A percentile compares a stretch with the other conserved stretches of the same genome.
These are phyloP conservation scores for Papiliotrema laurentii DNA, from an alignment of 1,284 basidiomycete species.

Conservation along the genomic window DNA sequence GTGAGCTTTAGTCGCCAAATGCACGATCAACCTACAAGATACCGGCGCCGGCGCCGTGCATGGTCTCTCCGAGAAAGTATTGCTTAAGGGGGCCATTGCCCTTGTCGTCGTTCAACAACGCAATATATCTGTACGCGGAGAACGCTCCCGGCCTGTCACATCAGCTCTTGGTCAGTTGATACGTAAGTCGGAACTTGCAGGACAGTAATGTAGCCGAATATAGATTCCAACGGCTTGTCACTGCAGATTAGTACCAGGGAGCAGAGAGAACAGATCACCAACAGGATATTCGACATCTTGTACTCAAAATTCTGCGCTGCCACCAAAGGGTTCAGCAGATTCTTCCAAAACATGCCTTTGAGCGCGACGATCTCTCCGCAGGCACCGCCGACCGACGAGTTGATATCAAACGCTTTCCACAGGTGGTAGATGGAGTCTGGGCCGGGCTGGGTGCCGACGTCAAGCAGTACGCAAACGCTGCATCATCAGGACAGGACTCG, in stretches of 20 bases:
- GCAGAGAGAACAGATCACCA: too few species aligned
- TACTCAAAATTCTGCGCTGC: constrained; percentile 62
- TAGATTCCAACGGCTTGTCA: constrained; percentile 74
- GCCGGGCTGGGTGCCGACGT: constrained; percentile 90
- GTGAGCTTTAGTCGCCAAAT: too few species aligned
- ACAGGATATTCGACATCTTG: constrained; percentile 90
- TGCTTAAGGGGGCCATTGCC: constrained; percentile 87
- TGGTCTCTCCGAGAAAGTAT: constrained; percentile 92
- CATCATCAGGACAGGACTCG: constrained; percentile 51
- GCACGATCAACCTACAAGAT: constrained; percentile 55
- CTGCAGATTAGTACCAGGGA: too few species aligned
- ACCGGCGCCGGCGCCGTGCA: constrained; percentile 81
- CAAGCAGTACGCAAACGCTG: constrained; percentile 89
- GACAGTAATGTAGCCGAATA: constrained; percentile 91
- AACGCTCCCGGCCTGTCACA: constrained; percentile 72
- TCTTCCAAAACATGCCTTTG: constrained; percentile 73
- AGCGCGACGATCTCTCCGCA: constrained; percentile 95
- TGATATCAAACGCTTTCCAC: constrained; percentile 96
- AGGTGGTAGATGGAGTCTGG: constrained; percentile 87
- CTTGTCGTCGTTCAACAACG: constrained; percentile 73
- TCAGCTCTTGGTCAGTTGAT: constrained; percentile 1
- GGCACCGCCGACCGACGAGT: constrained; percentile 91
- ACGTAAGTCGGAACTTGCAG: constrained; percentile 44
- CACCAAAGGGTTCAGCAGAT: constrained; percentile 75
- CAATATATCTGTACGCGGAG: constrained; percentile 86